Evolutionary conservation across 1,139 yeast genomes (phyloP).

Genomic region (Tardiomyces blankii): DNA sequence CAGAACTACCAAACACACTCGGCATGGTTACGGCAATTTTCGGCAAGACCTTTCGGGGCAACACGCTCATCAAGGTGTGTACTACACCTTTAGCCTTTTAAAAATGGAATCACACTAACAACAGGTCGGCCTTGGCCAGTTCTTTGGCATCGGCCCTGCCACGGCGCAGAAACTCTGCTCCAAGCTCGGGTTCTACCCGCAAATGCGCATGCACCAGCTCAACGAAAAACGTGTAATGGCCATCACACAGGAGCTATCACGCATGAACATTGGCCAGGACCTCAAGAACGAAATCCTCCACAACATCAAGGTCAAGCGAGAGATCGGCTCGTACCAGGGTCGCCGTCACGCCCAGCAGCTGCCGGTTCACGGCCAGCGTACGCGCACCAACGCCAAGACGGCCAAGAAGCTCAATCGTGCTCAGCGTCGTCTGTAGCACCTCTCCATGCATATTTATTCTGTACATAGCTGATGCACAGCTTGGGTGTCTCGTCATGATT

Average conservation of each 20-base stretch:
- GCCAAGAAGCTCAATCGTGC: slow-evolving; percentile 77
- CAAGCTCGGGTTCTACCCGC: slow-evolving; percentile 80
- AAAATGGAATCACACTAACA: slow-evolving; percentile 10
- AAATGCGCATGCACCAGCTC: slow-evolving; percentile 89
- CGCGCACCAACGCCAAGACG: slow-evolving; percentile 81
- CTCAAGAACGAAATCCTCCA: slow-evolving; percentile 67
- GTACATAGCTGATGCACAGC: background rate
- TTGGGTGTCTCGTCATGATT: too few relatives aligned
- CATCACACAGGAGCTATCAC: slow-evolving; percentile 77
- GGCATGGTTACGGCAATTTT: slow-evolving; percentile 28
- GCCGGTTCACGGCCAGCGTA: slow-evolving; percentile 91
- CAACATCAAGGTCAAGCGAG: slow-evolving; percentile 70
- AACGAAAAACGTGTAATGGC: slow-evolving; percentile 81
- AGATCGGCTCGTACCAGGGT: slow-evolving; percentile 82
- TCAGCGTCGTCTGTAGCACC: slow-evolving; percentile 45
- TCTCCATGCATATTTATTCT: background rate
- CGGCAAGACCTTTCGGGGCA: slow-evolving; percentile 33
- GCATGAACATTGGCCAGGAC: slow-evolving; percentile 75
- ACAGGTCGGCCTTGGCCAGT: slow-evolving; percentile 66
- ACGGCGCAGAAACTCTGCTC: slow-evolving; percentile 78
- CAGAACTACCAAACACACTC: too few relatives aligned
- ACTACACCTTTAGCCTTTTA: too few relatives aligned
- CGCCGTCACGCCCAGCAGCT: slow-evolving; percentile 68
- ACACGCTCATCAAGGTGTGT: slow-evolving; percentile 19
- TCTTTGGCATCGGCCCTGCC: slow-evolving; percentile 73